A percentile compares a stretch with the other conserved stretches of the same genome.
Evolutionary conservation across 139 green algal species (phyloP).

Genomic region (Choricystis sp.): DNA sequence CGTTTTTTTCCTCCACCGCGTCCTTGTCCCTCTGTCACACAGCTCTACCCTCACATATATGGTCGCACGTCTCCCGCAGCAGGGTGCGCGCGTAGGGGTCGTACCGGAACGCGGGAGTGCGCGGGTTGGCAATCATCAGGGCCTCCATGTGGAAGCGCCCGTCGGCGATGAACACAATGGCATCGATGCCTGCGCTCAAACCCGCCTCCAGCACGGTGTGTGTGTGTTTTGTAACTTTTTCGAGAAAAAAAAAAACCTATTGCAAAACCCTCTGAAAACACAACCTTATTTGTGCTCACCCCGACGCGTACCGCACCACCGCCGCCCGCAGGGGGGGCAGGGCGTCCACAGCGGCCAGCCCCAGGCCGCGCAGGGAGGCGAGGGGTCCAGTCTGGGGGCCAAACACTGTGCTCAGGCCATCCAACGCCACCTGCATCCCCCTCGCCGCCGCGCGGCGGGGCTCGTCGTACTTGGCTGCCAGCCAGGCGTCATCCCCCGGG

Average conservation of each 20-base stretch:
- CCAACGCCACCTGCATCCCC: conserved; percentile 42
- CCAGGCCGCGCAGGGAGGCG: conserved; percentile 24
- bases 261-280: no score
- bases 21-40: no score
- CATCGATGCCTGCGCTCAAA: no score
- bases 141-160: conserved; percentile 96
- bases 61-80: conserved; percentile 80
- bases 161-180: conserved; percentile 76
- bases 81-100: conserved; percentile 78
- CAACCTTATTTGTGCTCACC: background rate
- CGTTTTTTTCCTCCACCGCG: no score
- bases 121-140: conserved; percentile 98
- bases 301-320: conserved; percentile 63
- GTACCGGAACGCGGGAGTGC: conserved; percentile 82
- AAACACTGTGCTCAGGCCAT: conserved; percentile 38
- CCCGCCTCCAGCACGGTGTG: no score
- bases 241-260: no score
- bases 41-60: no score
- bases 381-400: conserved; percentile 21
- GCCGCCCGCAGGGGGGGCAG: conserved; percentile 22
- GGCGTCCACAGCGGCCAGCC: conserved; percentile 39
- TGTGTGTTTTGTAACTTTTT: no score
- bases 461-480: conserved; percentile 26
- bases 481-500: conserved; percentile 33
- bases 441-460: conserved; percentile 29